These are phyloP conservation scores for Blastobotrys proliferans DNA, from an alignment of 1,139 yeast genomes.

Conservation along the genomic window DNA sequence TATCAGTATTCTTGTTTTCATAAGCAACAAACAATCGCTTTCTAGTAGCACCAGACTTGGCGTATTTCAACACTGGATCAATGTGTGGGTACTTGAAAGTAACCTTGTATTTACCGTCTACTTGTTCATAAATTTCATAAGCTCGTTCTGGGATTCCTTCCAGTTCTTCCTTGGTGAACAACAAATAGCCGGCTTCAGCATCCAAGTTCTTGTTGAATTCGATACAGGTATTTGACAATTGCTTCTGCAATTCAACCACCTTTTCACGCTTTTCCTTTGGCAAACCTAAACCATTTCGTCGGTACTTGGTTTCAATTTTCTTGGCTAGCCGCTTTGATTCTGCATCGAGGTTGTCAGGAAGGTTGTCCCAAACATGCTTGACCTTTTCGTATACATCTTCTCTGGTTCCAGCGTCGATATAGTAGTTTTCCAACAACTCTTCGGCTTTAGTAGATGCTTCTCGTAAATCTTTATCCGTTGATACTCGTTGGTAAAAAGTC, in stretches of 20 bases:
- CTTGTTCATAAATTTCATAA: constrained; percentile 53
- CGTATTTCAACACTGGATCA: constrained; percentile 70
- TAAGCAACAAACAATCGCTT: constrained; percentile 60
- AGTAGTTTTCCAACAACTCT: constrained; percentile 49
- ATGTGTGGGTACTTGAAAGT: constrained; percentile 80
- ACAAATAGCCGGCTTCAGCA: constrained; percentile 60
- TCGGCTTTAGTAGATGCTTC: constrained; percentile 68
- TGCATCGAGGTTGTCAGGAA: constrained; percentile 40
- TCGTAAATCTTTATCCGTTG: constrained; percentile 56
- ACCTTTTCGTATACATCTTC: constrained; percentile 62
- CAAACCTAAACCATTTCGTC: constrained; percentile 64
- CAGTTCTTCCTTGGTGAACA: constrained; percentile 60
- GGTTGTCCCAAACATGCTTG: constrained; percentile 45
- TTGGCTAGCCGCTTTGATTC: constrained; percentile 57
- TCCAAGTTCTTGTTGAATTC: constrained; percentile 63
- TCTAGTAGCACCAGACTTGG: constrained; percentile 60
- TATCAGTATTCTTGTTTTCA: constrained; percentile 62
- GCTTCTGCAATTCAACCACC: constrained; percentile 55
- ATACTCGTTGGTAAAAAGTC: constrained; percentile 66
- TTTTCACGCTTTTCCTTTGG: constrained; percentile 51
- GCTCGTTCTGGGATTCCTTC: constrained; percentile 70
- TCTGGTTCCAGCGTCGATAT: constrained; percentile 62
- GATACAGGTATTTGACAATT: constrained; percentile 53
- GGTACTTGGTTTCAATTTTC: constrained; percentile 52
- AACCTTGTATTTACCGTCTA: constrained; percentile 54